phyloP scores from a whole-genome alignment of 2,329 filamentous ascomycete genomes.

The Phoma sp. region DNA sequence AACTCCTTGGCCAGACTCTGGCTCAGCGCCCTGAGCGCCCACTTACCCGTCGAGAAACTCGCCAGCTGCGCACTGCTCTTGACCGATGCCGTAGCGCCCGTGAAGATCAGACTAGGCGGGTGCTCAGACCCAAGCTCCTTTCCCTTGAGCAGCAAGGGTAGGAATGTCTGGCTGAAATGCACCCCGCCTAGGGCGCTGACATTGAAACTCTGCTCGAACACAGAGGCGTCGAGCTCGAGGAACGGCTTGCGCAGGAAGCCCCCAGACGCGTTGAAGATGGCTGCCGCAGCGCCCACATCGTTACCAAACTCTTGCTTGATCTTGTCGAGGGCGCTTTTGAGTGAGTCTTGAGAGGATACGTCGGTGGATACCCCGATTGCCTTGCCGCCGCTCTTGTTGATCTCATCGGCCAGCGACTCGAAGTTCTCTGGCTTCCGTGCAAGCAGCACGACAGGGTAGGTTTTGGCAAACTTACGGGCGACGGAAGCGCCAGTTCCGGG shows the following conservation, averaged over 20 bases:
- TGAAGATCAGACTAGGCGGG: slow-evolving; percentile 83
- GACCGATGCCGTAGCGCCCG: slow-evolving; percentile 81
- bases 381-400: slow-evolving; percentile 69
- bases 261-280: slow-evolving; percentile 73
- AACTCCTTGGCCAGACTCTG: slow-evolving; percentile 84
- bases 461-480: slow-evolving; percentile 64
- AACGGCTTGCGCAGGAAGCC: slow-evolving; percentile 66
- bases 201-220: slow-evolving; percentile 60
- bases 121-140: slow-evolving; percentile 59
- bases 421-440: slow-evolving; percentile 72
- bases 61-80: slow-evolving; percentile 73
- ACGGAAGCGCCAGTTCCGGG: slow-evolving; percentile 71
- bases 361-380: slow-evolving; percentile 75
- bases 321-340: slow-evolving; percentile 66
- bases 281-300: slow-evolving; percentile 58
- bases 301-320: slow-evolving; percentile 66
- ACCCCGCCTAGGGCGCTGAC: slow-evolving; percentile 68
- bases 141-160: slow-evolving; percentile 73
- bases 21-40: slow-evolving; percentile 74
- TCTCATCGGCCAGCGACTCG: slow-evolving; percentile 70
- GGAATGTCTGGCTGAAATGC: slow-evolving; percentile 72
- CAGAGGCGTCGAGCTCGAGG: slow-evolving; percentile 64
- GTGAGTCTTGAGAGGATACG: slow-evolving; percentile 60
- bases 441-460: slow-evolving; percentile 78
- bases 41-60: slow-evolving; percentile 80